Conservation (phyloP, 2,329 filamentous ascomycete genomes). For the Hymenoscyphus infarciens region DNA sequence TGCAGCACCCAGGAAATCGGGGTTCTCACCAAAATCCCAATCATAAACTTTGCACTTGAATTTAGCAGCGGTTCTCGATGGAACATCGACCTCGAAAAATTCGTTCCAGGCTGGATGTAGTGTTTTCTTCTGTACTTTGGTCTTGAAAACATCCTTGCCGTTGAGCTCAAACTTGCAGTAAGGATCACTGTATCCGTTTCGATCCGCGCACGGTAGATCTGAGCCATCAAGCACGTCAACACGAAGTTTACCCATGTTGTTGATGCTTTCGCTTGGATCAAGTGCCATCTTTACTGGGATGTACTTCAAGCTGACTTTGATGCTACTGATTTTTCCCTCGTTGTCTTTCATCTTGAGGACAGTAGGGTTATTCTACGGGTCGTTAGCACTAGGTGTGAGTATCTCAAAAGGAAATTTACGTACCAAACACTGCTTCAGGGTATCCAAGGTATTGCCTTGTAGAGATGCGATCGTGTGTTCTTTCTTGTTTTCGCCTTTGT, state of each 20-base stretch:
- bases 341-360: conserved; percentile 75
- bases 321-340: conserved; percentile 69
- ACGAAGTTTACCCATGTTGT: conserved; percentile 94
- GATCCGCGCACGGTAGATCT: conserved; percentile 88
- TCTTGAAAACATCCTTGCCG: conserved; percentile 88
- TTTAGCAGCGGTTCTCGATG: conserved; percentile 79
- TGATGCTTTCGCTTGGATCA: conserved; percentile 93
- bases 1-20: conserved; percentile 80
- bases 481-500: conserved; percentile 62
- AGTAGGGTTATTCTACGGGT: conserved; percentile 76
- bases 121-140: conserved; percentile 95
- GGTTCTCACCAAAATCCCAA: conserved; percentile 95
- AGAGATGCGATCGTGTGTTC: conserved; percentile 79
- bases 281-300: conserved; percentile 91
- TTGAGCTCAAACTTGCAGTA: conserved; percentile 94
- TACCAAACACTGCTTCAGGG: conserved; percentile 82
- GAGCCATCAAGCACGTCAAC: conserved; percentile 87
- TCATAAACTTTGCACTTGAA: conserved; percentile 85
- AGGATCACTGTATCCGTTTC: conserved; percentile 95
- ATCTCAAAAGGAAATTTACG: conserved; percentile 34
- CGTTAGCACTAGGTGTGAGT: conserved; percentile 16
- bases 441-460: conserved; percentile 79
- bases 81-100: conserved; percentile 79
- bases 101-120: conserved; percentile 95
- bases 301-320: conserved; percentile 92